A percentile compares a stretch with the other conserved stretches of the same genome.
Conservation (phyloP, 225 moss, liverwort and hornwort species). For the Marchantia polymorpha region DNA sequence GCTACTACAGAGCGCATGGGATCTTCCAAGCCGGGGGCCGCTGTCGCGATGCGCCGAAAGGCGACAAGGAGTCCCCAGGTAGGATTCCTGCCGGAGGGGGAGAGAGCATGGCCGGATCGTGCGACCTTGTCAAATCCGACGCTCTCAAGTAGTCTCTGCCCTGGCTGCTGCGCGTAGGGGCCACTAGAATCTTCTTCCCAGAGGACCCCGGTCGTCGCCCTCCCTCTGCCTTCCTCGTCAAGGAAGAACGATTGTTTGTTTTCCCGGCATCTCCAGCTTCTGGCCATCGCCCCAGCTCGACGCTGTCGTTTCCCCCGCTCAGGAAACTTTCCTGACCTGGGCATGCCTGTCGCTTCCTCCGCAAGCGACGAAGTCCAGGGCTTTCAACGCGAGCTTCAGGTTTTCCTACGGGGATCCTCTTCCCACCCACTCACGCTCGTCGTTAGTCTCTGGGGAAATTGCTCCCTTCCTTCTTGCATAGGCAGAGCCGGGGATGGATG, state of each 20-base stretch:
- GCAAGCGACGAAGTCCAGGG: not conserved
- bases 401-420: constrained; percentile 8
- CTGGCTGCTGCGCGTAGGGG: not conserved
- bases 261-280: not conserved
- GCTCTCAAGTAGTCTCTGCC: not conserved
- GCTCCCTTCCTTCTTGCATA: not conserved
- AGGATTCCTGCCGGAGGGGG: constrained; percentile 4
- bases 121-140: not conserved
- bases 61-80: not conserved
- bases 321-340: not conserved
- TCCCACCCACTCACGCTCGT: constrained; percentile 8
- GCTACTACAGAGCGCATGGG: not conserved
- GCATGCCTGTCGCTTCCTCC: not conserved
- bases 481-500: not conserved
- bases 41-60: not conserved
- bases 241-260: not conserved
- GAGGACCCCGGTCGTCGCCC: not conserved
- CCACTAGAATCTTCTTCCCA: not conserved
- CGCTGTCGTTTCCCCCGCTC: too few species aligned
- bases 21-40: not conserved
- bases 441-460: not conserved
- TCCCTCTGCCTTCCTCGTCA: not conserved
- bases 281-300: too few species aligned
- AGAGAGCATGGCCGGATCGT: not conserved
- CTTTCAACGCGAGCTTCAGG: not conserved